A percentile compares a stretch with the other conserved stretches of the same genome.
These are phyloP conservation scores for Pichia membranifaciens DNA, from an alignment of 805 yeast genomes.

Conservation along the genomic window DNA sequence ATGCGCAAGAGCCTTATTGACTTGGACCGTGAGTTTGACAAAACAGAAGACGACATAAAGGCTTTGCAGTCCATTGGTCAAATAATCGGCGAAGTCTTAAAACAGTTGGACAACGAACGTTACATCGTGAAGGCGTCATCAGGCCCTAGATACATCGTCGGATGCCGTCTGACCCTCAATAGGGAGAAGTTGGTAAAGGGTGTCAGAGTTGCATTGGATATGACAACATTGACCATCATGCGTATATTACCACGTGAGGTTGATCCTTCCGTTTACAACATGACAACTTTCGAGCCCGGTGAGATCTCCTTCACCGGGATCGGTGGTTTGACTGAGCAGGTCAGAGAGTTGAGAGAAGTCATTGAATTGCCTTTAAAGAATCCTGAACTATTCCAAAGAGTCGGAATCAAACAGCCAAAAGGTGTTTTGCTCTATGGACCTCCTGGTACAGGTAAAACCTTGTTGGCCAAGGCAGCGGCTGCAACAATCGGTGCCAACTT, in stretches of 20 bases:
- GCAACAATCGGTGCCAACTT: constrained; percentile 98
- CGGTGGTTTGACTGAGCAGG: constrained; percentile 95
- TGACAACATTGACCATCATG: constrained; percentile 97
- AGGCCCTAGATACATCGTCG: constrained; percentile 97
- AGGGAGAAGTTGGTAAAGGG: constrained; percentile 83
- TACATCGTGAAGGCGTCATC: constrained; percentile 94
- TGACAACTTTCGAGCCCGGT: constrained; percentile 98
- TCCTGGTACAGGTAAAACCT: constrained; percentile 97
- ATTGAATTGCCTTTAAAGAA: constrained; percentile 95
- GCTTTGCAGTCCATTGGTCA: constrained; percentile 97
- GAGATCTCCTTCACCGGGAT: constrained; percentile 90
- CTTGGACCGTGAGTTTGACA: constrained; percentile 75
- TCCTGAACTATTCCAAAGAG: constrained; percentile 92
- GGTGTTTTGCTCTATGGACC: constrained; percentile 97
- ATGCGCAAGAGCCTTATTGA: constrained; percentile 78
- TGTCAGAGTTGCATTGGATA: constrained; percentile 92
- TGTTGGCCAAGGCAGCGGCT: constrained; percentile 95
- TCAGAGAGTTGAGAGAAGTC: constrained; percentile 93
- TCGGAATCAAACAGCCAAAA: constrained; percentile 98
- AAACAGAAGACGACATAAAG: constrained; percentile 95
- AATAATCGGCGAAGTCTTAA: constrained; percentile 92
- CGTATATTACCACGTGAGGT: constrained; percentile 96
- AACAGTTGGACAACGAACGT: constrained; percentile 90
- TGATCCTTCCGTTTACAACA: constrained; percentile 94
- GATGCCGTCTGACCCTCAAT: constrained; percentile 90